phyloP scores from a whole-genome alignment of 176 grass and related monocot genomes.

The Oryza meridionalis region DNA sequence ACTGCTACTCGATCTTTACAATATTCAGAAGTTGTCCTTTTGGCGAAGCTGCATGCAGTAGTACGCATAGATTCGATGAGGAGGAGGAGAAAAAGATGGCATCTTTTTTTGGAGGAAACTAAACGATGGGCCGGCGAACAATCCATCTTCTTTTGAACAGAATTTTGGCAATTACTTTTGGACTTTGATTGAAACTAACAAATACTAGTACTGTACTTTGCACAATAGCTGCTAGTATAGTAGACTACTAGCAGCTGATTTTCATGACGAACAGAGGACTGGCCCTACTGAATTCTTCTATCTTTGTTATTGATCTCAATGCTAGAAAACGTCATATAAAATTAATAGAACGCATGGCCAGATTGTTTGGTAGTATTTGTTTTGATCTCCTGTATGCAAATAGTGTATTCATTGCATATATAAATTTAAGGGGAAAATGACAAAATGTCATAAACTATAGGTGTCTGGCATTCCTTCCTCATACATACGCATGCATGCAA shows the following conservation, averaged over 20 bases:
- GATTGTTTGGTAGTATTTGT: neutral
- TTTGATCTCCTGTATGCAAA: neutral
- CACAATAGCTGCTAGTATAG: conserved; percentile 6
- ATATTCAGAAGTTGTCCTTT: conserved; percentile 45
- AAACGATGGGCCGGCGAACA: conserved; percentile 51
- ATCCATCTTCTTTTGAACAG: conserved; percentile 42
- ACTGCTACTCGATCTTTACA: conserved; percentile 24
- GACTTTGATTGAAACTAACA: conserved; percentile 24
- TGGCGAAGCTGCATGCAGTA: conserved; percentile 39
- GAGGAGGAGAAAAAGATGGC: conserved; percentile 34
- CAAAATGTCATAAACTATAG: conserved; percentile 22
- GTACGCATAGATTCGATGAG: conserved; percentile 50
- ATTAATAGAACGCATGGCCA: neutral
- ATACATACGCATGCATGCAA: neutral
- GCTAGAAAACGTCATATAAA: neutral
- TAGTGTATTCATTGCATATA: neutral
- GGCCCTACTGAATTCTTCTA: conserved; percentile 21
- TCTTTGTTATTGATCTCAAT: neutral
- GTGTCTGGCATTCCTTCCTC: neutral
- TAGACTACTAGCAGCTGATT: conserved; percentile 30
- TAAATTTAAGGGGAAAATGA: neutral
- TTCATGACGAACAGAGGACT: conserved; percentile 15
- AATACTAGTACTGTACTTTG: conserved; percentile 8
- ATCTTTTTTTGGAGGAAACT: conserved; percentile 44
- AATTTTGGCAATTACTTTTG: conserved; percentile 43